phyloP scores from a whole-genome alignment of 2,329 filamentous ascomycete genomes.

The Fusarium papillatum region DNA sequence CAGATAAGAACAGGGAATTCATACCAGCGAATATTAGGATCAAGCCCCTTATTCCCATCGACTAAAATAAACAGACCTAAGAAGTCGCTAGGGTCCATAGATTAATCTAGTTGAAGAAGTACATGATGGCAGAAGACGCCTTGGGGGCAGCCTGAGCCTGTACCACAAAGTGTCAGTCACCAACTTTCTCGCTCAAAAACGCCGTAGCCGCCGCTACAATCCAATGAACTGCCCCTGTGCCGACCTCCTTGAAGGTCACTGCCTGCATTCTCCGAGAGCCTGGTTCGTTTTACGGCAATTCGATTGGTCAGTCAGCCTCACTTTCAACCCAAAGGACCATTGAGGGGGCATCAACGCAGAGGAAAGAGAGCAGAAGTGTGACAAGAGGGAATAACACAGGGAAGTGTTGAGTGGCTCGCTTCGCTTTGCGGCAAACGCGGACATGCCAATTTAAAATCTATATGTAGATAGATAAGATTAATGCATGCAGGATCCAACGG shows the following conservation, averaged over 20 bases:
- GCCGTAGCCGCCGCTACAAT: neutral
- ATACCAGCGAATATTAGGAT: neutral
- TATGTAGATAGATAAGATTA: neutral
- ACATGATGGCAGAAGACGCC: neutral
- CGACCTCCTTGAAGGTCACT: neutral
- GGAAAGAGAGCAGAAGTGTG: neutral
- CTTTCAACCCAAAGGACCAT: neutral
- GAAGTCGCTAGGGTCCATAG: no score
- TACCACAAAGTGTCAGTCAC: neutral
- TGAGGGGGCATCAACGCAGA: neutral
- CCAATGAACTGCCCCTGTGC: neutral
- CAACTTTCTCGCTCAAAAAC: neutral
- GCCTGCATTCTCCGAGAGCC: neutral
- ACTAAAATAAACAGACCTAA: neutral
- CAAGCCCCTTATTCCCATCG: no score
- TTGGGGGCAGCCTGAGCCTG: neutral
- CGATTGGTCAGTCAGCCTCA: neutral
- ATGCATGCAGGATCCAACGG: neutral
- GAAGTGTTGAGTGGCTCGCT: neutral
- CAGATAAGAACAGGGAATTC: no score
- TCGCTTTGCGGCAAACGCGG: neutral
- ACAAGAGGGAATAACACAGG: neutral
- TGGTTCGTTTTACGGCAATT: neutral
- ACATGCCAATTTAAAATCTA: neutral
- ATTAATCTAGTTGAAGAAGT: neutral